Evolutionary conservation across 1,284 basidiomycete species (phyloP), one percentile per base, ranked within the genome.

Genomic region (Puccinia hordei): DNA sequence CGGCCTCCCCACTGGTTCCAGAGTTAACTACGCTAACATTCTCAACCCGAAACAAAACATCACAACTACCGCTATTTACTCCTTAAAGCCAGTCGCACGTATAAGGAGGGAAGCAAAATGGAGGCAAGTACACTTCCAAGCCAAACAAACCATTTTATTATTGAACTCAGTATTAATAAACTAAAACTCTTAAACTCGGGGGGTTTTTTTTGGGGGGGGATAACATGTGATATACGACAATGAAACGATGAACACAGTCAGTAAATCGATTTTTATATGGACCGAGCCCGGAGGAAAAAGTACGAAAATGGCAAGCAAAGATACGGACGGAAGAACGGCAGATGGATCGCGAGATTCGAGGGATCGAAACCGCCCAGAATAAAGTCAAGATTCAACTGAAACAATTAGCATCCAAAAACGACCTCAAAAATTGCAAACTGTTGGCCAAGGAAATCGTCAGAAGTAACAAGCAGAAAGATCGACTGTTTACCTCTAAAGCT

Each of bases 391-490:
- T 88, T 82, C 90, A 91, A 61, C 91, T 98, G 78, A 98, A 97
- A 87, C 91, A 93, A 84, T 89, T 98, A 27, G 97, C 95, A 15
- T 89, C 89, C 82, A 95, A 95, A 85, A 94, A 94, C 55, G 96
- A 99, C 85, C 89, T 92, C 73, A 96, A 95, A 87, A 94, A 92
- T 81, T 95, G 96, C 1, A 90, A 92, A 78, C 92, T 98, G 84
- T 88, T 99, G 49, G 95, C 96, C 0, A 90, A 89, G 82, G 97
- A 99, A 86, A 91, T 99, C n/a, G 95, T 99, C 12, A 88, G 95
- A 82, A 94, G 92, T 82, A 90, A 93, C 84, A 97, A 95, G 86
- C 97, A 99, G 88, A 93, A 95, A 86, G 93, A 97, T 85, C 88
- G 94, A 61, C 87, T 99, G 77, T 92, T 93, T 63, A 92, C 94